Evolutionary conservation across 805 yeast genomes (phyloP).

Genomic region (Helenozyma rhizophorensis): DNA sequence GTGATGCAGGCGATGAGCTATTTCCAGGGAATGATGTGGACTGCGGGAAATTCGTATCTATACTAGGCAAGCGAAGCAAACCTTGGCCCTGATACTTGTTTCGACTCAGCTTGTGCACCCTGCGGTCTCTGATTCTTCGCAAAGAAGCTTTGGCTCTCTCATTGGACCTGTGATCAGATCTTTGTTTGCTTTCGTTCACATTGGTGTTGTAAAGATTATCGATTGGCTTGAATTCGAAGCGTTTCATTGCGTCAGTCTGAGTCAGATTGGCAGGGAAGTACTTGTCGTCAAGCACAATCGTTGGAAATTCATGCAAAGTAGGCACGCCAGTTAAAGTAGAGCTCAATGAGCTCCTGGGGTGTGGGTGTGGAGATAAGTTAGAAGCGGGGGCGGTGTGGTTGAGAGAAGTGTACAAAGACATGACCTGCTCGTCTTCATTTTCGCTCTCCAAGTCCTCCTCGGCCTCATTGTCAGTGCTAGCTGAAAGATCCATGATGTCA

Average conservation of each 20-base stretch:
- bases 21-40: not conserved
- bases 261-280: constrained; percentile 20
- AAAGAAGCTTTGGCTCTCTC: constrained; percentile 66
- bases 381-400: constrained; percentile 20
- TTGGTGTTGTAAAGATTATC: constrained; percentile 9
- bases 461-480: constrained; percentile 1
- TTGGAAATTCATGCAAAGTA: constrained; percentile 40
- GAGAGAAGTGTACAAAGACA: constrained; percentile 60
- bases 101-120: constrained; percentile 43
- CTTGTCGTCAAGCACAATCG: constrained; percentile 29
- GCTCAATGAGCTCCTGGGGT: constrained; percentile 5
- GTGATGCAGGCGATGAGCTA: constrained; percentile 20
- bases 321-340: constrained; percentile 28
- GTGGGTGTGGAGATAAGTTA: constrained; percentile 8
- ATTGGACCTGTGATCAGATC: constrained; percentile 34
- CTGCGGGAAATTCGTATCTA: constrained; percentile 14
- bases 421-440: constrained; percentile 61
- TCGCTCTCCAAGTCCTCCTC: constrained; percentile 33
- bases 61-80: constrained; percentile 14
- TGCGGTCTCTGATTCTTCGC: constrained; percentile 54
- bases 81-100: constrained; percentile 13
- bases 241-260: constrained; percentile 13
- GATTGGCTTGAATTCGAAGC: constrained; percentile 14
- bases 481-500: constrained; percentile 5
- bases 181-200: constrained; percentile 11